Evolutionary conservation across 2,329 filamentous ascomycete genomes (phyloP), one percentile per base, ranked within the genome.

Genomic region (Metarhizium humberi): DNA sequence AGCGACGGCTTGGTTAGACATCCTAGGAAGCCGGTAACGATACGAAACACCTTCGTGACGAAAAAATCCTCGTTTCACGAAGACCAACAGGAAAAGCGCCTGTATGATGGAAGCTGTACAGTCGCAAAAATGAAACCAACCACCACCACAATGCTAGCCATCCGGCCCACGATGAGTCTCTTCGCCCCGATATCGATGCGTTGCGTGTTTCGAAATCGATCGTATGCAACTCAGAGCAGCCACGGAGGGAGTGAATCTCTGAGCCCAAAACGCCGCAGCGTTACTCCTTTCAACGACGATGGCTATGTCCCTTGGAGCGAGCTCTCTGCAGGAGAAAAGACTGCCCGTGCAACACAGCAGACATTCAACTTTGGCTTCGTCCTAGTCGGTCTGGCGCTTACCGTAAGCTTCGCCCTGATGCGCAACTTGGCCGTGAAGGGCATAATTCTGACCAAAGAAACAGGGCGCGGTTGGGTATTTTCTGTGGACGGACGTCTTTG

Each of bases 271-370:
- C 80, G 89, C 54, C 85, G 81, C 64, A 78, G 84, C 43, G 84
- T 96, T 30, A 96, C 91, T 0, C 81, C 92, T 0, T 85, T 92
- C 64, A 94, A 90, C 63, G 92, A 96, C 63, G 87, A 90, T 65
- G 92, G 92, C 7, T 79, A 80, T 59, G 84, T 96, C 1, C 82
- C 84, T 4, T 97, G 92, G 92, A 79, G 76, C 3, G 78, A 94
- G 54, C 79, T 97, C 2, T 90, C 86, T 1, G 75, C 73, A 0
- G 75, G 75, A 50, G 92, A 96, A 69, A 96, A 96, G 70, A 84
- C 85, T 3, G 87, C 87, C 29, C 82, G 92, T 43, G 88, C 90
- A 8, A 92, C 90, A 0, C 92, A 96, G 71, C 92, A 96, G 71
- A 88, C 86, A 16, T 87, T 95, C 75, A 96, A 97, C 71, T 84